These are phyloP conservation scores for Verruconis gallopava DNA, from an alignment of 2,329 filamentous ascomycete genomes.

Conservation along the genomic window DNA sequence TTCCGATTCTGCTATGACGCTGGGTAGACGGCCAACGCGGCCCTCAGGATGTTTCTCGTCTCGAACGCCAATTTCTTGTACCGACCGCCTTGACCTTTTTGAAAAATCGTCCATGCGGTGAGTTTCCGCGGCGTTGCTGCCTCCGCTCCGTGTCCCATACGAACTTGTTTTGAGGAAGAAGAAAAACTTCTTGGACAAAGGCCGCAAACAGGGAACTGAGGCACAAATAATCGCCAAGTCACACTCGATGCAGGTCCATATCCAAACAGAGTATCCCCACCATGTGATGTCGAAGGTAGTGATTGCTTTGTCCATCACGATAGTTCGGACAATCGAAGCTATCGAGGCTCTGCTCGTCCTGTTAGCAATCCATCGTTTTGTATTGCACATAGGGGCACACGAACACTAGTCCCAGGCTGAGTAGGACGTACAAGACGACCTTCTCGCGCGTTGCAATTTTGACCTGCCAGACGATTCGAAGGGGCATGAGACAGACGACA, in stretches of 20 bases:
- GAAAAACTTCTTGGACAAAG: background rate
- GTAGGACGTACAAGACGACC: background rate
- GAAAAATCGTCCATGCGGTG: background rate
- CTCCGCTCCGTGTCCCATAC: background rate
- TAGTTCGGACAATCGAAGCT: background rate
- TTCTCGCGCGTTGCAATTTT: constrained; percentile 1
- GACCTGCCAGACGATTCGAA: background rate
- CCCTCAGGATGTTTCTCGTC: background rate
- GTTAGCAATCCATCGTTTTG: background rate
- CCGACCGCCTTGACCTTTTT: background rate
- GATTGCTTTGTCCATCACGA: background rate
- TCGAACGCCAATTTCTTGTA: background rate
- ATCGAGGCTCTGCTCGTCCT: background rate
- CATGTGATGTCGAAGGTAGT: background rate
- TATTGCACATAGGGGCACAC: background rate
- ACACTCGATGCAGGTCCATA: constrained; percentile 1
- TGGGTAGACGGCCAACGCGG: background rate
- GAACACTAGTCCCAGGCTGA: background rate
- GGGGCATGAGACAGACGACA: constrained; percentile 1
- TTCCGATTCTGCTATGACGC: background rate
- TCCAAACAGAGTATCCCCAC: background rate
- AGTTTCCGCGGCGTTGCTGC: background rate
- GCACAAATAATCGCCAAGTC: background rate
- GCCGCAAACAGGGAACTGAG: background rate
- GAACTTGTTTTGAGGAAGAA: background rate